Base-by-base conservation (phyloP, 192 early-diverging fungal genomes). In the Helicostylum pulchrum region DNA sequence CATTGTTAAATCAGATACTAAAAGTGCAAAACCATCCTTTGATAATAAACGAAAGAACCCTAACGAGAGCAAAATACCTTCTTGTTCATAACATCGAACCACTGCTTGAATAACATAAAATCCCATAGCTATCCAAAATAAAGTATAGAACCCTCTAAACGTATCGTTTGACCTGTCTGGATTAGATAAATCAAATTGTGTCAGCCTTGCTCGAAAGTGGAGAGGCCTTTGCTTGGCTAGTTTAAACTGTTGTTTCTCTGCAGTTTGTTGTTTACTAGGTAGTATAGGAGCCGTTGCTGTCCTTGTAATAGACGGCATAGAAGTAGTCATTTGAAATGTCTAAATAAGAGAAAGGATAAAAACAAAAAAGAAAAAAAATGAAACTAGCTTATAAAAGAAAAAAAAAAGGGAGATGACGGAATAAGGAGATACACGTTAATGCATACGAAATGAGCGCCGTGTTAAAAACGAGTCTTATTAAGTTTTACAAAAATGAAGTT, bases 61-160 rank as follows among this genome's bases (percentile, higher is more conserved):
- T 45, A 81, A 74, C 15, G 74, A 74, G 21, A 86, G 64, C 46
- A 67, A 26, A 20, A 73, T 77, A 50, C 90, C 90, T 60, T 77
- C 79, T 30, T 62, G 65, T 61, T 77, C 75, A 67, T 73, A 82
- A 65, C 84, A 85, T 12, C 79, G 62, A n/a, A 81, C 77, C 23
- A 88, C 66, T 0, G 83, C 85, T 39, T 81, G 79, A 23, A 89
- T 48, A n/a, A 85, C 76, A 62, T 89, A 91, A 50, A 82, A 81
- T 10, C 76, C 83, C 84, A 95, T 91, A 21, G 79, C 80, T 46
- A 91, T 82, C 91, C 93, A 93, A 67, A 93, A 95, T 17, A 93
- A 75, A 1, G 85, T 87, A 70, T 89, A 88, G 71, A 92, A 92
- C 17, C 91, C 91, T 32, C 89, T 83, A 73, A 82, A 85, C 7